These are phyloP conservation scores for Guyanaporus albipodus DNA, from an alignment of 768 basidiomycete genomes.

Conservation along the genomic window DNA sequence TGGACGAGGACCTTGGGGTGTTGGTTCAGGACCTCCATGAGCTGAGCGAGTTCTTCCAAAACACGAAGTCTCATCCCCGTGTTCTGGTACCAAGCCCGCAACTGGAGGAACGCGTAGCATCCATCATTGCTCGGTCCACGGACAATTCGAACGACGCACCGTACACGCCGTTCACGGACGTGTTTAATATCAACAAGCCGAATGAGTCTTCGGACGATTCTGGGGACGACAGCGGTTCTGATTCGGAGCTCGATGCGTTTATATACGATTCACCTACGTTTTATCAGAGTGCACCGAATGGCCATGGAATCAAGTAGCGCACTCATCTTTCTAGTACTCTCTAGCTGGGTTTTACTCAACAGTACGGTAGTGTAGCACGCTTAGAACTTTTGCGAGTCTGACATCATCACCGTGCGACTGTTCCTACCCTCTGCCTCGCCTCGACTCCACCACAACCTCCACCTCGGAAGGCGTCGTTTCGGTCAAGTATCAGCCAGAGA, in stretches of 20 bases:
- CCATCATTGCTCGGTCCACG: constrained; percentile 79
- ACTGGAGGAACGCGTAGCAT: constrained; percentile 74
- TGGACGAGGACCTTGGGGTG: constrained; percentile 69
- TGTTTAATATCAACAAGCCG: constrained; percentile 54
- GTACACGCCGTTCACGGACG: constrained; percentile 76
- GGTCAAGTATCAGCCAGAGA: constrained; percentile 3
- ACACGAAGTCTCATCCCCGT: constrained; percentile 30
- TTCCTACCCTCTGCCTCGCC: constrained; percentile 13
- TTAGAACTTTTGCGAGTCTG: constrained; percentile 8
- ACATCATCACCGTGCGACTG: constrained; percentile 14
- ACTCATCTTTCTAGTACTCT: too few relatives aligned
- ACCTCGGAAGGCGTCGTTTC: constrained; percentile 8
- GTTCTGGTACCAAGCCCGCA: constrained; percentile 51
- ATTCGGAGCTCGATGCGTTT: constrained; percentile 49
- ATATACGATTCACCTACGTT: constrained; percentile 54
- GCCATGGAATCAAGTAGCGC: constrained; percentile 20
- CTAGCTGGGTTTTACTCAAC: too few relatives aligned
- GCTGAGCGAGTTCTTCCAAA: constrained; percentile 70
- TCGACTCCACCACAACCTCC: constrained; percentile 17
- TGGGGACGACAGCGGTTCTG: constrained; percentile 40
- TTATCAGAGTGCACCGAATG: constrained; percentile 47
- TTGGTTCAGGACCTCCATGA: constrained; percentile 77
- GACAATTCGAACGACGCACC: constrained; percentile 51
- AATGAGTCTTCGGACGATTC: constrained; percentile 41
- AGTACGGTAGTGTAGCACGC: too few relatives aligned